Percentiles rank a stretch among this genome's conserved stretches.
These are phyloP conservation scores for Clarireedia monteithiana DNA, from an alignment of 2,329 filamentous ascomycete species.

Conservation along the genomic window DNA sequence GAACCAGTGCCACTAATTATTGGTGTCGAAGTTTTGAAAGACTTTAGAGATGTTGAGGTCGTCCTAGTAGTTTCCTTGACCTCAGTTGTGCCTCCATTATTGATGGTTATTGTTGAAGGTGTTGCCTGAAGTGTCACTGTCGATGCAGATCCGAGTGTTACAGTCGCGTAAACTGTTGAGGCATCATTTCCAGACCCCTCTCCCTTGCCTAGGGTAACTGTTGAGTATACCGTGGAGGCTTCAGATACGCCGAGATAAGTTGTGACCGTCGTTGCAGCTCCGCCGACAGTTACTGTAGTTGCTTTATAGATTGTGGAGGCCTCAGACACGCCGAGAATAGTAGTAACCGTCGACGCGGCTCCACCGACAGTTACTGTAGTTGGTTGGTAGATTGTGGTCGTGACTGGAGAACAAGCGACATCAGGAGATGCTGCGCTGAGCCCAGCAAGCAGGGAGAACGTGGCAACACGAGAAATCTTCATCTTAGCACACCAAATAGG, in stretches of 20 bases:
- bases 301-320: too few relatives aligned
- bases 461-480: conserved; percentile 1
- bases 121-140: conserved; percentile 1
- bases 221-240: too few relatives aligned
- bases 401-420: conserved; percentile 1
- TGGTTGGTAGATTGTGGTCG: conserved; percentile 5
- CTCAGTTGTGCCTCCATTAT: neutral
- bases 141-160: neutral
- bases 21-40: conserved; percentile 1
- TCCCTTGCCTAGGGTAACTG: neutral
- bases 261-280: too few relatives aligned
- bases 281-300: too few relatives aligned
- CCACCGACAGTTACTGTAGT: conserved; percentile 1
- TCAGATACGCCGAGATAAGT: too few relatives aligned
- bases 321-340: neutral
- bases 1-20: neutral
- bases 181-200: neutral
- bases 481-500: neutral
- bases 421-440: neutral
- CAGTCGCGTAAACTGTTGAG: neutral
- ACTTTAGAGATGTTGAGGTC: neutral
- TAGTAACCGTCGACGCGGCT: neutral
- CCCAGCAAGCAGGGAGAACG: neutral
- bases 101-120: neutral
- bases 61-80: neutral